These are phyloP conservation scores for Ceriops zippeliana DNA, from an alignment of 345 rosid species.

Conservation along the genomic window DNA sequence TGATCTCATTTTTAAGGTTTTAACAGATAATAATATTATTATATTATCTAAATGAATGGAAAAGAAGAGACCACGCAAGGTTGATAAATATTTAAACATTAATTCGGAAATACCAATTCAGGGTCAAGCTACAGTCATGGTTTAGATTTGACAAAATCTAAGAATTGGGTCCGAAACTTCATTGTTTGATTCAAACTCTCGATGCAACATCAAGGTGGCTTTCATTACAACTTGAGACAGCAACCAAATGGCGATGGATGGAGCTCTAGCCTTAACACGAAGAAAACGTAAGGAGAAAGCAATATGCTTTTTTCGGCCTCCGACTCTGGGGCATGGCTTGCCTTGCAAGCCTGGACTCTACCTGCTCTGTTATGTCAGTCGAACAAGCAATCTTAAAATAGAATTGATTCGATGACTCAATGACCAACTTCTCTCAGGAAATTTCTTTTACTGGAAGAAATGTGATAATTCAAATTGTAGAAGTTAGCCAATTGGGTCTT, in stretches of 20 bases:
- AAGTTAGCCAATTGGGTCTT: not conserved
- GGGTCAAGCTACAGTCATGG: too few species aligned
- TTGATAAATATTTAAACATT: too few species aligned
- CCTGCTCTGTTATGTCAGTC: not conserved
- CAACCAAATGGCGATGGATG: too few species aligned
- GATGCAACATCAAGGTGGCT: not conserved
- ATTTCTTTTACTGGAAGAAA: not conserved
- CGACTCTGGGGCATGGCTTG: slow-evolving; percentile 24
- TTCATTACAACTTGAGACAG: not conserved
- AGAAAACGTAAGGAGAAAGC: slow-evolving; percentile 29
- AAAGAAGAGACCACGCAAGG: too few species aligned
- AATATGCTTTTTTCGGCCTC: not conserved
- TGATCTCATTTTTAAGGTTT: too few species aligned
- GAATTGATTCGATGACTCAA: slow-evolving; percentile 19
- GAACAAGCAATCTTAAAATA: not conserved
- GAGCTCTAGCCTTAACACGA: not conserved
- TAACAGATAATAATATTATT: too few species aligned
- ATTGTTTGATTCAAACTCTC: too few species aligned
- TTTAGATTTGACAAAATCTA: too few species aligned
- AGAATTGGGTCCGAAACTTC: too few species aligned
- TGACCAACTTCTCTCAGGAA: slow-evolving; percentile 4
- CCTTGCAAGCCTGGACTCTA: slow-evolving; percentile 38
- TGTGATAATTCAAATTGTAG: too few species aligned
- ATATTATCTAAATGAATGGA: too few species aligned
- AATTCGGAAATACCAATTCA: too few species aligned